phyloP scores from a whole-genome alignment of 148 eudicot genomes.

The Bassia scoparia region DNA sequence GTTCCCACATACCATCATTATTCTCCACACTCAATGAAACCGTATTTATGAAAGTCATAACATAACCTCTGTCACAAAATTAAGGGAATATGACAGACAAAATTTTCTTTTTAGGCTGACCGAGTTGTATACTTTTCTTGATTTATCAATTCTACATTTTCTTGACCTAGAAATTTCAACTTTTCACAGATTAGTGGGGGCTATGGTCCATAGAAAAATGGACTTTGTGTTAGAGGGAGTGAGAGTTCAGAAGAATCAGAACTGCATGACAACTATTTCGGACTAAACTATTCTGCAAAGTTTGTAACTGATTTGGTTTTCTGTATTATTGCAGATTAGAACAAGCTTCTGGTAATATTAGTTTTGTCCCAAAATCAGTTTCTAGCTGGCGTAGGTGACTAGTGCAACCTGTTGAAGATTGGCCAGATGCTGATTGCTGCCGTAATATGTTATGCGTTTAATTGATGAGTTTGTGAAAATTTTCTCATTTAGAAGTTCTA shows the following conservation, averaged over 20 bases:
- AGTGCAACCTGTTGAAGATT: background rate
- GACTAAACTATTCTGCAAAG: too few species aligned
- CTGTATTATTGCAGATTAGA: conserved; percentile 37
- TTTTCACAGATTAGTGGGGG: too few species aligned
- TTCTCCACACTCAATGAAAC: background rate
- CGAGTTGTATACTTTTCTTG: too few species aligned
- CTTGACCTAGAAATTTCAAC: too few species aligned
- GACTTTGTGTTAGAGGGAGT: too few species aligned
- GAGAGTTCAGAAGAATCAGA: too few species aligned
- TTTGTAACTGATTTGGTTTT: background rate
- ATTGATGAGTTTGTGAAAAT: background rate
- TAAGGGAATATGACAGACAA: background rate
- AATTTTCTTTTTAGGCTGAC: too few species aligned
- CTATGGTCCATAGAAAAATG: too few species aligned
- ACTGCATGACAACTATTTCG: too few species aligned
- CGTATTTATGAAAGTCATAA: background rate
- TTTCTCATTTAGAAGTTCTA: background rate
- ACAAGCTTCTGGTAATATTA: conserved; percentile 30
- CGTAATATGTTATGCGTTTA: too few species aligned
- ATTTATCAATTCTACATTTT: too few species aligned
- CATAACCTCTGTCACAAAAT: background rate
- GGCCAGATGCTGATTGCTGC: background rate
- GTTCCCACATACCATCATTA: conserved; percentile 2
- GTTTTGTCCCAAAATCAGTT: conserved; percentile 42
- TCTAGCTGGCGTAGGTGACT: conserved; percentile 40